A percentile compares a stretch with the other conserved stretches of the same genome.
phyloP scores from a whole-genome alignment of 805 yeast genomes.

The Yamadazyma nakazawae region DNA sequence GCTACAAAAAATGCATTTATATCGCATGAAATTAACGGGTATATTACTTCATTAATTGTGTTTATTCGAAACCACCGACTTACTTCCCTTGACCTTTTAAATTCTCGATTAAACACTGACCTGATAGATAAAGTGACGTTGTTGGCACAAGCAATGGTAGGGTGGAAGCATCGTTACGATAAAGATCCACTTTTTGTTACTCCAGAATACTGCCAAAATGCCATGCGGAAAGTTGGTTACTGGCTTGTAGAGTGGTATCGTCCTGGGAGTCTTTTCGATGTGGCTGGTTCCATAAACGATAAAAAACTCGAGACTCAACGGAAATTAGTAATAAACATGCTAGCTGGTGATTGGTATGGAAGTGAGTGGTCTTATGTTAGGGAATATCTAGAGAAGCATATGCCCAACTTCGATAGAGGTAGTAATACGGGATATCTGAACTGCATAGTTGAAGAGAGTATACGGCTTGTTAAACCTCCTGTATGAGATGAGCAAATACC shows the following conservation, averaged over 20 bases:
- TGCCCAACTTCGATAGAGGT: conserved; percentile 17
- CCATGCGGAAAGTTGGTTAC: conserved; percentile 37
- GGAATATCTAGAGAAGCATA: conserved; percentile 22
- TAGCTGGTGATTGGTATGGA: conserved; percentile 45
- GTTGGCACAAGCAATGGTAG: conserved; percentile 26
- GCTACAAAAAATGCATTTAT: conserved; percentile 19
- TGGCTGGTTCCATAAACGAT: background rate
- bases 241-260: conserved; percentile 44
- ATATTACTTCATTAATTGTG: conserved; percentile 35
- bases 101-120: conserved; percentile 31
- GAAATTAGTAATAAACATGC: conserved; percentile 26
- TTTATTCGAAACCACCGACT: conserved; percentile 38
- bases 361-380: conserved; percentile 35
- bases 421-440: conserved; percentile 36
- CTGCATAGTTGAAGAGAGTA: conserved; percentile 34
- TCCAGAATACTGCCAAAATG: conserved; percentile 37
- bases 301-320: conserved; percentile 15
- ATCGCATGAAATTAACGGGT: conserved; percentile 35
- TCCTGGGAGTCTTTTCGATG: conserved; percentile 3
- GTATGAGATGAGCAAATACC: conserved; percentile 15
- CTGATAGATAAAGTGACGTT: conserved; percentile 26
- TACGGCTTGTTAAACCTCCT: conserved; percentile 35
- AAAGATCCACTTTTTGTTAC: conserved; percentile 24
- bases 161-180: conserved; percentile 9
- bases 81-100: conserved; percentile 35